These are phyloP conservation scores for Diaporthe sp. DNA, from an alignment of 2,329 filamentous ascomycete species.

Conservation along the genomic window DNA sequence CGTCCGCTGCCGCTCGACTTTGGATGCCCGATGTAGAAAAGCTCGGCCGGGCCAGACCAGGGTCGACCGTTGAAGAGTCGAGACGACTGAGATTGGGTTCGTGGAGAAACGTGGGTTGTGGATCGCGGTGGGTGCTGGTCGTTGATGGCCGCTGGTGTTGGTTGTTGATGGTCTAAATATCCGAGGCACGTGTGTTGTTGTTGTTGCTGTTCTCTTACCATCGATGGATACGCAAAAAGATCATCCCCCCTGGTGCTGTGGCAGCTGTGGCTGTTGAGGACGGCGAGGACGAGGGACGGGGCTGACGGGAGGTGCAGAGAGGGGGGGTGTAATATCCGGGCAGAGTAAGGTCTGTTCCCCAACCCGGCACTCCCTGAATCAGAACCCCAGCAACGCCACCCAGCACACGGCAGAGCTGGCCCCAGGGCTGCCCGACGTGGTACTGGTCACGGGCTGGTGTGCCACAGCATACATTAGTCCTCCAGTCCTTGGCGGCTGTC, in stretches of 20 bases:
- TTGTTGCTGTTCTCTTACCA: neutral
- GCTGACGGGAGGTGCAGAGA: slow-evolving; percentile 6
- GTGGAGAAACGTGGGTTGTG: slow-evolving; percentile 3
- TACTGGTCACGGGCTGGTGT: neutral
- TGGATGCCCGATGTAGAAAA: slow-evolving; percentile 36
- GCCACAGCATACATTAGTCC: slow-evolving; percentile 20
- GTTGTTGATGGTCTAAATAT: neutral
- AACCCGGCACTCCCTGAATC: slow-evolving; percentile 5
- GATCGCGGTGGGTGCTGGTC: slow-evolving; percentile 5
- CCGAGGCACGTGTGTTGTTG: neutral
- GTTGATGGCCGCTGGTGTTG: slow-evolving; percentile 2
- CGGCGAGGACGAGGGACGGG: slow-evolving; percentile 15
- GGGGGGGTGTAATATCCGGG: slow-evolving; percentile 14
- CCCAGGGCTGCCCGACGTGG: neutral
- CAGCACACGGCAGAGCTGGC: neutral
- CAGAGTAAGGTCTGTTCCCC: slow-evolving; percentile 9
- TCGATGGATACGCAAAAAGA: neutral
- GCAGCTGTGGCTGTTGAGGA: slow-evolving; percentile 22
- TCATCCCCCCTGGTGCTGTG: neutral
- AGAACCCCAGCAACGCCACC: slow-evolving; percentile 12
- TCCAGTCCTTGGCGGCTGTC: neutral
- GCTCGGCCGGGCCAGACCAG: slow-evolving; percentile 33
- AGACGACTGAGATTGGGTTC: slow-evolving; percentile 17
- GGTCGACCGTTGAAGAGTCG: slow-evolving; percentile 3
- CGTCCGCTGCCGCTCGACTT: slow-evolving; percentile 35